A percentile compares a stretch with the other conserved stretches of the same genome.
Evolutionary conservation across 2,329 filamentous ascomycete genomes (phyloP).

Genomic region (Microdochium nivale): DNA sequence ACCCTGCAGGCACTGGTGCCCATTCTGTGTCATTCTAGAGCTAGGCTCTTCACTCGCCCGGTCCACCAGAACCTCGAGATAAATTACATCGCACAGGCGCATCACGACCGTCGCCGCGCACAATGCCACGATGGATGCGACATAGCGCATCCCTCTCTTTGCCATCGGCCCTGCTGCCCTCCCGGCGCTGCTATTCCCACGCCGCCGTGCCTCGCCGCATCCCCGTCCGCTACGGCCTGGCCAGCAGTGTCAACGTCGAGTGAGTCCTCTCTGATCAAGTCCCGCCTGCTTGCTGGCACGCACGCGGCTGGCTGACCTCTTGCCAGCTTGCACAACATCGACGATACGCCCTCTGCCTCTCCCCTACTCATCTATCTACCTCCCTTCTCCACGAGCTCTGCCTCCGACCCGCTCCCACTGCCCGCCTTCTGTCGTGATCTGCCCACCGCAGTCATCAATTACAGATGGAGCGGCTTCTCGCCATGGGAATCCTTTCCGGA

Average conservation of each 20-base stretch:
- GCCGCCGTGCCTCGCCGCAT: constrained; percentile 25
- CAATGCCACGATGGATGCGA: background rate
- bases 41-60: too few relatives aligned
- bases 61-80: background rate
- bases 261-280: constrained; percentile 19
- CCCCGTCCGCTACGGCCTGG: constrained; percentile 36
- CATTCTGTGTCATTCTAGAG: too few relatives aligned
- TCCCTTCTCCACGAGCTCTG: constrained; percentile 27
- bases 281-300: background rate
- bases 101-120: background rate
- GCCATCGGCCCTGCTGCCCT: background rate
- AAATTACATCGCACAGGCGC: background rate
- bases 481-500: constrained; percentile 3
- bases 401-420: constrained; percentile 16
- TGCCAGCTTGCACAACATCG: constrained; percentile 39
- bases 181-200: constrained; percentile 7
- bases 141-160: background rate
- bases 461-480: constrained; percentile 39
- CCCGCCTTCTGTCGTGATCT: constrained; percentile 31
- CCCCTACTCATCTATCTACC: constrained; percentile 50
- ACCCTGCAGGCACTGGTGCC: too few relatives aligned
- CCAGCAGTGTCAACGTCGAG: constrained; percentile 42
- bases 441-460: constrained; percentile 48
- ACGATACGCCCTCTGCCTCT: constrained; percentile 21
- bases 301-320: background rate